Conservation (phyloP, 768 basidiomycete species). For the Coprinellus aureogranulatus region DNA sequence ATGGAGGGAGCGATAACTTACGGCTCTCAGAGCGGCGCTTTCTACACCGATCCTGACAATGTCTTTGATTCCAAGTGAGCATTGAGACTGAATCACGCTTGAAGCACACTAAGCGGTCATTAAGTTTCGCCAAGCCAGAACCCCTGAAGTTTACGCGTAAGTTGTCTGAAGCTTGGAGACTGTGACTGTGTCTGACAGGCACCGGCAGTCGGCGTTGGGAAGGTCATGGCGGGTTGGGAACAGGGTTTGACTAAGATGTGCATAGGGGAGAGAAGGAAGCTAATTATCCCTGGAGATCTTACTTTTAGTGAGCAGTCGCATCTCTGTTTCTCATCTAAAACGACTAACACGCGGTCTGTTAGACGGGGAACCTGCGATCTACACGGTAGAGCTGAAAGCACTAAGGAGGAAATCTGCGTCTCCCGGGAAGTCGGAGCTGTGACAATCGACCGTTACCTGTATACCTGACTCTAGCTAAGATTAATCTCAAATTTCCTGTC, state of each 20-base stretch:
- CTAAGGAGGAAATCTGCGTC: slow-evolving; percentile 2
- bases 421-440: slow-evolving; percentile 1
- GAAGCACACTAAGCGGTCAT: no score
- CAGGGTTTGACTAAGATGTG: slow-evolving; percentile 83
- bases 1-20: background rate
- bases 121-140: slow-evolving; percentile 51
- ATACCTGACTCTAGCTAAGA: no score
- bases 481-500: no score
- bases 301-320: slow-evolving; percentile 71
- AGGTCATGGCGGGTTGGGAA: slow-evolving; percentile 89
- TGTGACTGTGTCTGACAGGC: background rate
- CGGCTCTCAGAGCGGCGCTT: slow-evolving; percentile 66
- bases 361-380: background rate
- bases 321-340: background rate
- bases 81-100: background rate
- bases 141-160: slow-evolving; percentile 61
- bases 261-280: slow-evolving; percentile 77
- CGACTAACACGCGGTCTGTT: background rate
- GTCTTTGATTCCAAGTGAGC: slow-evolving; percentile 87
- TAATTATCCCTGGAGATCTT: slow-evolving; percentile 77
- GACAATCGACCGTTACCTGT: background rate
- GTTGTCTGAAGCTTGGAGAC: no score
- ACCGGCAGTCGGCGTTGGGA: slow-evolving; percentile 64
- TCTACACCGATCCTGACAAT: slow-evolving; percentile 61
- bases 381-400: background rate